Base-by-base conservation (phyloP, 2,329 filamentous ascomycete species). In the Alternaria arborescens region DNA sequence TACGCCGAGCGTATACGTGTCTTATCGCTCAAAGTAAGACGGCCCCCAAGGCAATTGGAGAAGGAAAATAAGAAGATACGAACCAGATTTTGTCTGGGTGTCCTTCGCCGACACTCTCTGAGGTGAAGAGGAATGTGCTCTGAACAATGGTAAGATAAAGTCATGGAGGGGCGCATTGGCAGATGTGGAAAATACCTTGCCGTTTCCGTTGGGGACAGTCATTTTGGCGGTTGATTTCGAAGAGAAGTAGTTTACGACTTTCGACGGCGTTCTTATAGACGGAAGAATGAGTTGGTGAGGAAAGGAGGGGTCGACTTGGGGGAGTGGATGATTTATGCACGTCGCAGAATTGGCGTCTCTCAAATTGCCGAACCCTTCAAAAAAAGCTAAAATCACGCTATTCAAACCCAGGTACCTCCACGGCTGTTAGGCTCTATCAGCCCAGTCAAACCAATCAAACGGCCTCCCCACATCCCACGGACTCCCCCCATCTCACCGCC, bases 71-170 rank as follows among this genome's bases (percentile, higher is more conserved):
- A 40, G 22, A 5, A 16, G 14, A 22, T 51, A 74, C 78, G 62
- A 78, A 88, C 86, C 91, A 92, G 80, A 97, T 97, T 91, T 97
- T 97, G 83, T 97, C 93, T 6, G 93, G 92, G 85, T 97, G 93
- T 34, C 79, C 80, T 70, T 82, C 80, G 60, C 82, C 82, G 61
- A 84, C 82, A 20, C 20, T 20, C 20, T 20, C 82, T 66, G 82
- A 83, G 63, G 82, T 84, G 80, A 84, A 84, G 73, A 80, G 75
- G 68, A 81, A 81, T 52, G 76, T 79, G 64, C 68, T 71, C 75
- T 78, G n/a, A n/a, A n/a, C n/a, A n/a, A n/a, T n/a, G n/a, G n/a
- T n/a, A n/a, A n/a, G n/a, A n/a, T n/a, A n/a, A n/a, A n/a, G n/a
- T n/a, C n/a, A n/a, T n/a, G n/a, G n/a, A n/a, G n/a, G n/a, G n/a